Evolutionary conservation across 768 basidiomycete genomes (phyloP), one percentile per base, ranked within the genome.

Genomic region (Galerina marginata): DNA sequence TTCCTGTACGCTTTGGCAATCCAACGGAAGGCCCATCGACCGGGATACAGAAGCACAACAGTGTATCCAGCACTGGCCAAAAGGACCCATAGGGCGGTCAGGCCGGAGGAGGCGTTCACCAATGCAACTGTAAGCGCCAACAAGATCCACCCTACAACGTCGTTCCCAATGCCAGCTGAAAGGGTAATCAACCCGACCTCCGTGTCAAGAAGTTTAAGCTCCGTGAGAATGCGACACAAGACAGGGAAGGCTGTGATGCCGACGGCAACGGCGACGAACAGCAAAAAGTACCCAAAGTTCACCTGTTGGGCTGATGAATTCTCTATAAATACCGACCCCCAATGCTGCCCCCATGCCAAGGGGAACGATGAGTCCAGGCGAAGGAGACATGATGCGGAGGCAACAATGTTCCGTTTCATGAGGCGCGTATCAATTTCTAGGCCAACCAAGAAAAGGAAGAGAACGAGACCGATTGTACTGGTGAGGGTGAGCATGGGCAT

Each of bases 211-310:
- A 97, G 84, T 69, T 90, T 89, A 62, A 89, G 80, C 63, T 92
- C 92, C 1, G 89, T 90, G 23, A 96, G 82, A 69, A 95, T 96
- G 72, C 93, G 84, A 75, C 90, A 92, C 2, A 93, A 81, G 4
- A 93, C 90, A 0, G 91, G 90, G 76, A 93, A 93, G 0, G 90
- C 90, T 2, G 90, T 92, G 71, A 92, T 91, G 3, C 90, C 86
- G 65, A 92, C 81, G 1, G 93, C 91, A 6, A 93, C 92, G 23
- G 91, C 92, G 55, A 87, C 83, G 76, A 96, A 96, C 25, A 96
- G 84, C 37, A 94, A 73, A 75, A 95, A 96, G 71, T 92, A 86
- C 20, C 92, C 90, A 66, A 88, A 91, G 56, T 86, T 86, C 63
- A 91, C 85, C 6, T n/a, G 62, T 64, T 0, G 72, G 69, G 54